Evolutionary conservation across 306 rosid species (phyloP), one percentile per base, ranked within the genome.

Genomic region (Cercis canadensis): DNA sequence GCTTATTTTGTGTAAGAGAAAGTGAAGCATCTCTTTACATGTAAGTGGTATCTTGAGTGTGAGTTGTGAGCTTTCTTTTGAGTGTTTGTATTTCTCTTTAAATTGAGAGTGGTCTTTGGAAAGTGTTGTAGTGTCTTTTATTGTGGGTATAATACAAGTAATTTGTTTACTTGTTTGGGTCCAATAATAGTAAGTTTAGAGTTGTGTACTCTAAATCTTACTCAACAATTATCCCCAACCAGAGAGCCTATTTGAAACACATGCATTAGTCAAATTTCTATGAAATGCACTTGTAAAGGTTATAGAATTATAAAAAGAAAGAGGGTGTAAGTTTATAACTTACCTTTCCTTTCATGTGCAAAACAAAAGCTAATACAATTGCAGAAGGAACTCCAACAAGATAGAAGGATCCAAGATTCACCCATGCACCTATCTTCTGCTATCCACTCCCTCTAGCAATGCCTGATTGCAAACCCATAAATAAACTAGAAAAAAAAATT

Each of bases 321-420:
- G 57, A 51, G 57, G 9, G 0, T 5, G 8, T 46, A 46, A 46
- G 52, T 24, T 4, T 10, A 21, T 57, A 57, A 31, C 17, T 61
- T 39, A 80, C 84, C 75, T 37, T 75, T 45, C 57, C 70, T 24
- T 60, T 41, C 84, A 75, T 52, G 62, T 75, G 78, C 15, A 37
- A n/a, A 37, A 65, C 7, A 65, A 80, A 75, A 40, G 72, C 75
- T 53, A 80, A 70, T 18, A 39, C 56, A 29, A 65, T 56, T 15
- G 81, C 69, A 29, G 47, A 44, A 43, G 85, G 81, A 65, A 80
- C 75, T 0, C 85, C 85, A 9, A 75, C 62, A 59, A 65, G 33
- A 54, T 80, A 80, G 34, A 70, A 80, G n/a, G 81, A 75, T 8
- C 57, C 81, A 6, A 80, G 81, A 53, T 80, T 80, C 57, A 75